Evolutionary conservation across 1,139 yeast species (phyloP).

Genomic region (Pichia inconspicua): DNA sequence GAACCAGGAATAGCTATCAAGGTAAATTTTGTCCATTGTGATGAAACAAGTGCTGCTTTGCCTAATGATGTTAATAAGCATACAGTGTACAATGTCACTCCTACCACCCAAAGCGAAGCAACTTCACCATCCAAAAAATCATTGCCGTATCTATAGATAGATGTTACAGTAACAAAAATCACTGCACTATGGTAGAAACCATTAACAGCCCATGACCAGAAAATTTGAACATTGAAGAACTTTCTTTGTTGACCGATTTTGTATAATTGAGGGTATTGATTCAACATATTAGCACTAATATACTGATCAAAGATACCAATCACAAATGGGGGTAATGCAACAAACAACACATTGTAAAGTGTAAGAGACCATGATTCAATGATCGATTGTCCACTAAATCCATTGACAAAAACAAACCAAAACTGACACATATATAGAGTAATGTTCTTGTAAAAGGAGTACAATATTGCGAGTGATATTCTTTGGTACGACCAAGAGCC

Average conservation of each 20-base stretch:
- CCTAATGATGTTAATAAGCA: conserved; percentile 87
- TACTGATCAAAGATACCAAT: conserved; percentile 96
- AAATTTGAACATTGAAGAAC: conserved; percentile 83
- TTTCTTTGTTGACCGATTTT: conserved; percentile 82
- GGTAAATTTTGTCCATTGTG: conserved; percentile 93
- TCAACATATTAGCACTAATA: conserved; percentile 81
- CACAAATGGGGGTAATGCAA: conserved; percentile 92
- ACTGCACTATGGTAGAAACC: conserved; percentile 93
- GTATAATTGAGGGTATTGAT: conserved; percentile 87
- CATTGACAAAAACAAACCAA: conserved; percentile 92
- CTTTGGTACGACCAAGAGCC: conserved; percentile 98
- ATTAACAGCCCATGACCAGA: conserved; percentile 96
- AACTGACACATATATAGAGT: conserved; percentile 96
- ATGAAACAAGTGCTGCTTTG: conserved; percentile 87
- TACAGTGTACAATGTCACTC: conserved; percentile 81
- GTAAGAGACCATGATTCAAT: conserved; percentile 98
- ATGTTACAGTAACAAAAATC: conserved; percentile 64
- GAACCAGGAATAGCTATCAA: conserved; percentile 94
- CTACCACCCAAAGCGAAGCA: conserved; percentile 96
- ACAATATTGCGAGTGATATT: conserved; percentile 82
- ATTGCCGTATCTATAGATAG: conserved; percentile 64
- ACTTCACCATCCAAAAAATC: conserved; percentile 59
- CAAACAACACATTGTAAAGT: conserved; percentile 89
- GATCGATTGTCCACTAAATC: conserved; percentile 91
- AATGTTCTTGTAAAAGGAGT: conserved; percentile 92